Evolutionary conservation across 2,329 filamentous ascomycete genomes (phyloP).

Genomic region (Sphaerostilbella broomeana): DNA sequence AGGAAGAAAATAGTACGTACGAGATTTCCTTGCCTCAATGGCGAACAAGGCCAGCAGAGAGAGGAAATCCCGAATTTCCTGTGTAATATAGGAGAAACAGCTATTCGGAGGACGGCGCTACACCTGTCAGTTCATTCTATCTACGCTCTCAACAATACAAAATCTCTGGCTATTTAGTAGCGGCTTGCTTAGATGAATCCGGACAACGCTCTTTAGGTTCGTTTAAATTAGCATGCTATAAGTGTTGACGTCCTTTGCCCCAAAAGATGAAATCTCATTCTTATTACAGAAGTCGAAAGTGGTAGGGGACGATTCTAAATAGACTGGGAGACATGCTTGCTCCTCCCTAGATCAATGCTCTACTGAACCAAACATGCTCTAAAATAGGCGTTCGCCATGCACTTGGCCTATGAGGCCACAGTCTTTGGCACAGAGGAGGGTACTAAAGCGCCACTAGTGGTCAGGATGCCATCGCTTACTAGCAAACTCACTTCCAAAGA

Average conservation of each 20-base stretch:
- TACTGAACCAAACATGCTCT: no score
- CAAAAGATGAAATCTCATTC: no score
- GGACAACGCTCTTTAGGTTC: background rate
- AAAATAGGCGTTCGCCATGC: no score
- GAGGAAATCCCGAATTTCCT: constrained; percentile 36
- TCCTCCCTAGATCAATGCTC: no score
- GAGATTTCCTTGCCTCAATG: constrained; percentile 41
- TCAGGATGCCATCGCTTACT: constrained; percentile 32
- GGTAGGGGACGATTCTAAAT: no score
- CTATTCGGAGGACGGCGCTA: constrained; percentile 33
- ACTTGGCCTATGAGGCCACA: constrained; percentile 22
- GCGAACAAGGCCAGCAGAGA: constrained; percentile 36
- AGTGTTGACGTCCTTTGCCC: constrained; percentile 38
- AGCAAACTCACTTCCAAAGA: constrained; percentile 29
- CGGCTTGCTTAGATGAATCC: background rate
- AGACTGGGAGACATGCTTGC: no score
- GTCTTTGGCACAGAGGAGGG: constrained; percentile 29
- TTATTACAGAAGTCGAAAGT: no score
- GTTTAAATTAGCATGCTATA: constrained; percentile 34
- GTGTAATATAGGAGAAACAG: constrained; percentile 34
- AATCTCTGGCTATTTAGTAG: no score
- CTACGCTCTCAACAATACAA: background rate
- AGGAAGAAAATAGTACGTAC: constrained; percentile 37
- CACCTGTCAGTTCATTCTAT: constrained; percentile 32
- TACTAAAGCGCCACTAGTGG: constrained; percentile 35